Conservation (phyloP, 1,139 yeast species). For the Chernovozyma sophiae-reginae region DNA sequence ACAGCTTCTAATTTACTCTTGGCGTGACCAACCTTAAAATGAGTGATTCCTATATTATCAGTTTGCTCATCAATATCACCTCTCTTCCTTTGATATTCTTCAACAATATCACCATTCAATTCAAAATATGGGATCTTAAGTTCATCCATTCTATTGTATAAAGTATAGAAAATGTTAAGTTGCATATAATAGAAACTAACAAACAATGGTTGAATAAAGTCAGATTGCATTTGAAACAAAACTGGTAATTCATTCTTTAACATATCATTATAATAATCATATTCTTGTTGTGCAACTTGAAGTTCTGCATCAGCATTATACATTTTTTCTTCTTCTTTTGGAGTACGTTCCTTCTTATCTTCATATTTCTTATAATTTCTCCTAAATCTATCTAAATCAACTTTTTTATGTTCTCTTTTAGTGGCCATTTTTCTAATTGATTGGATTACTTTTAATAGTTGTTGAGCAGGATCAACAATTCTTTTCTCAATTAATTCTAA, state of each 20-base stretch:
- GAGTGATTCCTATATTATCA: slow-evolving; percentile 82
- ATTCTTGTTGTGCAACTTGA: slow-evolving; percentile 91
- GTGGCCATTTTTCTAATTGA: slow-evolving; percentile 88
- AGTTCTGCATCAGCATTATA: slow-evolving; percentile 87
- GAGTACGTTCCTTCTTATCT: slow-evolving; percentile 74
- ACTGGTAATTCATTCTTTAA: slow-evolving; percentile 85
- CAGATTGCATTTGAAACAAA: slow-evolving; percentile 82
- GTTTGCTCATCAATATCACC: slow-evolving; percentile 89
- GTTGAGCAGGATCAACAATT: slow-evolving; percentile 90
- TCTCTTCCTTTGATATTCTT: slow-evolving; percentile 73
- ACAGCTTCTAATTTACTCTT: slow-evolving; percentile 79
- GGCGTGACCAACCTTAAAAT: slow-evolving; percentile 86
- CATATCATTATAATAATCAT: slow-evolving; percentile 92
- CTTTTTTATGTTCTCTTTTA: slow-evolving; percentile 91
- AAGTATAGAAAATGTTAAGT: slow-evolving; percentile 88
- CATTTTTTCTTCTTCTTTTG: slow-evolving; percentile 87
- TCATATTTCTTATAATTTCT: slow-evolving; percentile 67
- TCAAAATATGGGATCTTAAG: slow-evolving; percentile 96
- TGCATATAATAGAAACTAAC: slow-evolving; percentile 97
- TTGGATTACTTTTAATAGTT: slow-evolving; percentile 74
- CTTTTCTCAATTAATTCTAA: slow-evolving; percentile 87
- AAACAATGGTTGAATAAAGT: slow-evolving; percentile 88
- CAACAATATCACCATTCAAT: slow-evolving; percentile 73
- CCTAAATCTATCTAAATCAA: slow-evolving; percentile 86
- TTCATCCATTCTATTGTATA: slow-evolving; percentile 88